Conservation (phyloP, 1,284 basidiomycete genomes). For the Malassezia psittaci region DNA sequence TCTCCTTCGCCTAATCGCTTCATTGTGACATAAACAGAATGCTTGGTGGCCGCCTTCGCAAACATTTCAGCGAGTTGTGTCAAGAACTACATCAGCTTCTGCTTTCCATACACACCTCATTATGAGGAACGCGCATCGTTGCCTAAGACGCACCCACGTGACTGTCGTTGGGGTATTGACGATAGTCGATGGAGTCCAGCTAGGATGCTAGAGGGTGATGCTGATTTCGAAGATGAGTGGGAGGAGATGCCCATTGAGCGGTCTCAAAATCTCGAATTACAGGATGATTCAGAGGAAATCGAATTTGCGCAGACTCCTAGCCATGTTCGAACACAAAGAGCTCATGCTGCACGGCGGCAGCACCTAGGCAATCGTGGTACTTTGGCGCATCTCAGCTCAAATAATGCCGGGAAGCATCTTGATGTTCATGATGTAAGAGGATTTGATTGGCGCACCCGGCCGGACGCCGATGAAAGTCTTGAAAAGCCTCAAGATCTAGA, state of each 20-base stretch:
- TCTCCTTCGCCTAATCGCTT: conserved; percentile 18
- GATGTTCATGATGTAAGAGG: conserved; percentile 44
- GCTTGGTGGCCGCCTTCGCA: conserved; percentile 20
- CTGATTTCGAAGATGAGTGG: conserved; percentile 17
- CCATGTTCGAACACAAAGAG: not conserved
- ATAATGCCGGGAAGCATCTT: conserved; percentile 38
- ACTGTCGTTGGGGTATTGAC: not conserved
- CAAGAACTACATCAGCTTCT: conserved; percentile 24
- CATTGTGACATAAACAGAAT: conserved; percentile 37
- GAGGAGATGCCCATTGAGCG: conserved; percentile 20
- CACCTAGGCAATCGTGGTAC: not conserved
- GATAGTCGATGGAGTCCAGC: not conserved
- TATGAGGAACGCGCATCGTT: conserved; percentile 8
- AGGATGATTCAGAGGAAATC: not conserved
- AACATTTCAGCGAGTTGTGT: conserved; percentile 29
- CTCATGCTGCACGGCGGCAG: not conserved
- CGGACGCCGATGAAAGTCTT: conserved; percentile 20
- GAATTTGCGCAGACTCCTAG: not conserved
- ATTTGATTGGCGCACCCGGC: conserved; percentile 43
- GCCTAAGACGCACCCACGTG: not conserved
- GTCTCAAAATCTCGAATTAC: not conserved
- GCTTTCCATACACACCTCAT: conserved; percentile 4
- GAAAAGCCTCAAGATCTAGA: conserved; percentile 18
- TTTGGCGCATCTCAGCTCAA: conserved; percentile 9
- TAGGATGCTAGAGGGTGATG: conserved; percentile 7